These are phyloP conservation scores for Penicillium cosmopolitanum DNA, from an alignment of 495 filamentous ascomycete genomes.

Conservation along the genomic window DNA sequence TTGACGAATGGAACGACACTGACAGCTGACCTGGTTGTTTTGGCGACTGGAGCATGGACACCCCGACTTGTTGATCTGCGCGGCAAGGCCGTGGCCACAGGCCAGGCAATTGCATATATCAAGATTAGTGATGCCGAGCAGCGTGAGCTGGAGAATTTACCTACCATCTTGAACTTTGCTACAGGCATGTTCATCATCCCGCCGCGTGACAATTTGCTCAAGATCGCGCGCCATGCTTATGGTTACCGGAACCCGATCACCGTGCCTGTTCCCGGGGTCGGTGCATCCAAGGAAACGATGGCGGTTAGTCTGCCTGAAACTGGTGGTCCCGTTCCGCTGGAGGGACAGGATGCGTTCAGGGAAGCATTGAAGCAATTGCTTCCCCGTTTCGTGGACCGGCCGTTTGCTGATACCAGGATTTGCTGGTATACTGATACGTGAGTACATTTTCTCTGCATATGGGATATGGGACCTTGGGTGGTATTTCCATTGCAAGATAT, in stretches of 20 bases:
- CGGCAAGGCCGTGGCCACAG: constrained; percentile 75
- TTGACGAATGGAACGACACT: constrained; percentile 57
- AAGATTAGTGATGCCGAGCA: constrained; percentile 70
- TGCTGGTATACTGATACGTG: constrained; percentile 91
- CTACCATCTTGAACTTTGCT: constrained; percentile 77
- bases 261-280: constrained; percentile 48
- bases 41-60: constrained; percentile 89
- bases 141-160: constrained; percentile 61
- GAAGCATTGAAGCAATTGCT: constrained; percentile 63
- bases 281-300: constrained; percentile 35
- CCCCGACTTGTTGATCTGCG: constrained; percentile 73
- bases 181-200: constrained; percentile 85
- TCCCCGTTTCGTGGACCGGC: constrained; percentile 63
- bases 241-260: constrained; percentile 74
- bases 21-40: constrained; percentile 70
- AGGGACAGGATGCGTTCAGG: constrained; percentile 65
- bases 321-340: constrained; percentile 52
- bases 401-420: constrained; percentile 70
- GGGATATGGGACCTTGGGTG: neutral
- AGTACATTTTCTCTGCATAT: constrained; percentile 15
- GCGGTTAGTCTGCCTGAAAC: constrained; percentile 44
- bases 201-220: constrained; percentile 70
- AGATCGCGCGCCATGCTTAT: constrained; percentile 79
- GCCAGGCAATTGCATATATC: constrained; percentile 80
- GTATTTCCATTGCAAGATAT: neutral